Base-by-base conservation (phyloP, 2,329 filamentous ascomycete species). In the Diaporthe aspalathi region DNA sequence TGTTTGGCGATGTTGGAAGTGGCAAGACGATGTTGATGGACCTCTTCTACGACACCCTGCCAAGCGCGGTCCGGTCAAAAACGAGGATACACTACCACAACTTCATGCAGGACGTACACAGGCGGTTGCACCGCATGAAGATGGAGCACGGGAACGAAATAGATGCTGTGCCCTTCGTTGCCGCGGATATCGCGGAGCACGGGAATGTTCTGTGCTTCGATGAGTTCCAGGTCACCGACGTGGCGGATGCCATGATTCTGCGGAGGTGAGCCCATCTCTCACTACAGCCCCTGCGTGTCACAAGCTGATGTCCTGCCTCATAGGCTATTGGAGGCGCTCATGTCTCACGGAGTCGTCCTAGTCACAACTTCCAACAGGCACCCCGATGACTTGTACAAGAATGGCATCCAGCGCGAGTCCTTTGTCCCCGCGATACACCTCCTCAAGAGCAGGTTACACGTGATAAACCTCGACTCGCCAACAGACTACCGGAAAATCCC, bases 1-100 rank as follows among this genome's bases (percentile, higher is more conserved):
- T 99, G 81, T 98, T 93, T 78, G 96, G 96, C 71, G 96, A 99
- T 80, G 96, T 99, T 2, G 96, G 96, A 50, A 97, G 94, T 77
- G 96, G 96, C 73, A 99, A 99, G 87, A 99, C 96, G 2, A 99
- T 99, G 96, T 86, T 99, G 79, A 99, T 99, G 96, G 95, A 99
- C 80, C 86, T 99, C 63, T 98, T 98, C 81, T 97, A 95, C 84
- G 95, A 98, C 74, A 98, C 95, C 0, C 85, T 98, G 27, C 96
- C 96, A 0, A 80, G 85, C 20, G 92, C 92, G 72, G 94, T 98
- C 74, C 88, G 86, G 70, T 90, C 90, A 40, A 98, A 97, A 84
- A 97, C 92, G 57, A 89, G 96, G 60, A 98, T 99, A 78, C 96
- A 99, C 84, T 99, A 99, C 83, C 94, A 98, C 85, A 97, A 97